Evolutionary conservation across 1,284 basidiomycete species (phyloP), one percentile per base, ranked within the genome.

Genomic region (Coriolopsis trogii): DNA sequence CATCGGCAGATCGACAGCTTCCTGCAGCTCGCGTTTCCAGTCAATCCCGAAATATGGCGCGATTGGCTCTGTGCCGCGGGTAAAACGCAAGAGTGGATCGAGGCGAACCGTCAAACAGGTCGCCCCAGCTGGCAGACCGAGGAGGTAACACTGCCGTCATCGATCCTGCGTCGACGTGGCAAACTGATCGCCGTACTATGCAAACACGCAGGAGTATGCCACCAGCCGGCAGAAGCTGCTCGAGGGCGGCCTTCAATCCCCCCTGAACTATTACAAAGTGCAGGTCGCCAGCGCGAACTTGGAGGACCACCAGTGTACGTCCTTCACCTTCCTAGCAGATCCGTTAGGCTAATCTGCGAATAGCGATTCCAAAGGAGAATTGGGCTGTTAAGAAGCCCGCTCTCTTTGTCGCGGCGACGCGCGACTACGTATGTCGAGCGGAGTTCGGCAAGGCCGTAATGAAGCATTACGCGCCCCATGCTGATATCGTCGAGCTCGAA

Each of bases 251-350:
- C 43, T 50, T 10, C 40, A 29, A 18, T 42, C 46, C 13, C 9
- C 31, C 15, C 18, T 15, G 23, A 41, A 46, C 34, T 57, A 28
- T 20, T 42, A 41, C 18, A 21, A 26, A 13, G 39, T 12, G 16
- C 16, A 12, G 5, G 20, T 42, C 9, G 25, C 4, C 12, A 74
- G 76, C 57, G 50, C 70, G 49, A 74, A 84, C 18, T 76, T 78
- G 61, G 77, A 84, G n/a, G 87, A 89, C 66, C 85, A 89, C 67
- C 64, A 67, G 63, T 78, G 85, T 81, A 53, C 33, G 61, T 29
- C 28, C 41, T 25, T 2, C 6, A 16, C 18, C 23, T n/a, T n/a
- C n/a, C n/a, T n/a, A n/a, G n/a, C n/a, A n/a, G n/a, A n/a, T n/a
- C n/a, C n/a, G n/a, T n/a, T n/a, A n/a, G n/a, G n/a, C n/a, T n/a